Evolutionary conservation across 257 asterid genomes (phyloP), one percentile per base, ranked within the genome.

Genomic region (Nicotiana undulata): DNA sequence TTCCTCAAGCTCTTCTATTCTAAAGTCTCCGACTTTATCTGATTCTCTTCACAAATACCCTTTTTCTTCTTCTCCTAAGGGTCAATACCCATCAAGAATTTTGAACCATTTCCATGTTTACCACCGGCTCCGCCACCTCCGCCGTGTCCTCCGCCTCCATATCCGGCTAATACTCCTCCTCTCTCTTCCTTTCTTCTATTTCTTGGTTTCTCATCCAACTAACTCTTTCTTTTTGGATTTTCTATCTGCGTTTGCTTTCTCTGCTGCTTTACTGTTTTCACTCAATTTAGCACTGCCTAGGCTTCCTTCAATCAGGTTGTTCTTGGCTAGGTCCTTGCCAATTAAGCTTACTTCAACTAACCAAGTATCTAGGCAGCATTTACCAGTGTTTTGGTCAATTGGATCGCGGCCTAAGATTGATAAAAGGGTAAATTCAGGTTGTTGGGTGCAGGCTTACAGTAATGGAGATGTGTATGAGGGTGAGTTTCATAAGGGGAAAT

Each of bases 381-480:
- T 94, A 55, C 98, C 98, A 2, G 98, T 95, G 28, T 91, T 93
- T 83, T 95, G 98, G 99, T 92, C 99, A 0, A 95, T 95, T 28
- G 98, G 99, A 49, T 88, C 97, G 1, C 80, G 93, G 55, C 88
- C 86, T 0, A 92, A 95, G 81, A 76, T 85, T 0, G 98, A 93
- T 76, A 93, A 91, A 15, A 89, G 83, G 84, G 80, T 86, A 0
- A 88, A 89, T 61, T 93, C 98, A 0, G 99, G 98, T 70, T 92
- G 89, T 79, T 90, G 81, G 83, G 98, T 93, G 79, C 94, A 93
- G 84, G 97, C 97, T 0, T 95, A 90, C 49, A 89, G 92, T 83
- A 95, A 93, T 44, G 98, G 99, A 59, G 99, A 95, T 88, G 98
- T 95, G 52, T 95, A 93, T 15, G 99, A 95, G 89, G 98, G 99